Evolutionary conservation across 768 basidiomycete species (phyloP), one percentile per base, ranked within the genome.

Genomic region (Russula sp.): DNA sequence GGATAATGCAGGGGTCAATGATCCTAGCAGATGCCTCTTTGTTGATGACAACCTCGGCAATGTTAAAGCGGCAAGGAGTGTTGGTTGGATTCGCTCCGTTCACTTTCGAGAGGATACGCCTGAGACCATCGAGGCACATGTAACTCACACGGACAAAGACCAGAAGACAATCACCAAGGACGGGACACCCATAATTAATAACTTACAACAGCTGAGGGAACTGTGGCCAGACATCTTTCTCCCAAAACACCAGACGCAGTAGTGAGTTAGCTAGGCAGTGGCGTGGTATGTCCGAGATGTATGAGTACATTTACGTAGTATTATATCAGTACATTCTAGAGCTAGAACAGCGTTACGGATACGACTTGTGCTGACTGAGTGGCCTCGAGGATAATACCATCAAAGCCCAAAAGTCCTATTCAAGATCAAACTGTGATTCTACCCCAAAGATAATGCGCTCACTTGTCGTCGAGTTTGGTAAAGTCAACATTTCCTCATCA

Each of bases 221-320:
- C 77, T 90, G 20, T 94, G 92, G 92, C 77, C 83, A 4, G 86
- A 92, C 65, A 76, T 94, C 28, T 93, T 94, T 77, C 80, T 57
- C 1, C n/a, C 78, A 69, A 51, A 51, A 42, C 22, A 55, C 32
- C 67, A 65, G 59, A 26, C 16, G 57, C 11, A 14, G 22, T 16
- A 38, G 44, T 18, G 34, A 24, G 46, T 32, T 50, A 36, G 26
- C n/a, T 40, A 59, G 30, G 28, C 3, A 32, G 26, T 22, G 30
- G 16, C 8, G 26, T 52, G 62, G 3, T 18, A 3, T 49, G 52
- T 49, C 30, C 18, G 5, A 34, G 22, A 32, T 44, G 34, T 46
- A 61, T 32, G 30, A 48, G 51, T 57, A 60, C 54, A 57, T 28
- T 18, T 64, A 59, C 57, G 26, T 52, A 24, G 40, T 44, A 51